Evolutionary conservation across 305 asterid species (phyloP), one percentile per base, ranked within the genome.

Genomic region (Fraxinus velutina): DNA sequence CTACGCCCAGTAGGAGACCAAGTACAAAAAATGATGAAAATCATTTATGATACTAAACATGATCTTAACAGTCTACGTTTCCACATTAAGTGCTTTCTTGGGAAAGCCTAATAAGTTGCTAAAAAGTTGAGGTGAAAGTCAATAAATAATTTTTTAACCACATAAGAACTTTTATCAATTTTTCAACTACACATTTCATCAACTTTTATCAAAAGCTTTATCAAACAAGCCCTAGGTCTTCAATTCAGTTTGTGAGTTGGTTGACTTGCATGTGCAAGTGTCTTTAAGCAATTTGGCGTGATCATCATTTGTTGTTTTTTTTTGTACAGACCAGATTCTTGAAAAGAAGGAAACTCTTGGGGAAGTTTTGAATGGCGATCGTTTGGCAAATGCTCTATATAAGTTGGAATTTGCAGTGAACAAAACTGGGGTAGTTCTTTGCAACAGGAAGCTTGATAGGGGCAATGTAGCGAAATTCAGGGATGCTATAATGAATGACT

Each of bases 331-430:
- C 71, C 86, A 73, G 86, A 86, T 94, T 86, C 70, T 89, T 24
- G 88, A 79, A 39, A 89, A 93, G 93, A 92, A 85, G 83, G 93
- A 87, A 90, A 86, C 90, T 83, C 89, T 96, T 74, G 97, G 97
- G 75, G 97, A 92, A 86, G 90, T 94, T 86, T 75, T 96, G 86
- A 88, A 87, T 72, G 95, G 99, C 75, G 93, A 96, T 80, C 88
- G 90, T 70, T 79, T 94, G 77, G 83, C 91, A 84, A 86, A 90
- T 83, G 78, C 94, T 81, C 84, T 91, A 68, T 92, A 93, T 79
- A 82, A 90, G 86, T 85, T 93, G 84, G 88, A 86, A 77, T 96
- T 93, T 80, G 89, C 90, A 33, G 89, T 87, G 81, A 91, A 93
- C 80, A 91, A 87, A 86, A 83, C 92, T 32, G 79, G 83, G 81